Evolutionary conservation across 768 basidiomycete species (phyloP).

Genomic region (Xerocomellus dryophilus): DNA sequence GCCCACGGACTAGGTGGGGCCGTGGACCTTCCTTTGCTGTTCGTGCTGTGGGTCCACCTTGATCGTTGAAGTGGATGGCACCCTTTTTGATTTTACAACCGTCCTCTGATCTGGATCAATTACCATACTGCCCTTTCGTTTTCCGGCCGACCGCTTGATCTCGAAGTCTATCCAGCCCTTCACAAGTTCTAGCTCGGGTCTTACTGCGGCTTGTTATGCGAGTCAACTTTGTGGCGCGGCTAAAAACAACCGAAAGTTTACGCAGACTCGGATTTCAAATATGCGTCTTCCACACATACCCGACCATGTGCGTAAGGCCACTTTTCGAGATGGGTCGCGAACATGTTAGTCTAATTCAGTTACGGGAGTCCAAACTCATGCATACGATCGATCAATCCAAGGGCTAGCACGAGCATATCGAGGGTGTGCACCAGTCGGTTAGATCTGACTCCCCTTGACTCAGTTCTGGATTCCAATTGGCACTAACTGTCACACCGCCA

Average conservation of each 20-base stretch:
- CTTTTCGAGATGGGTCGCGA: background rate
- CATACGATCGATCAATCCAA: slow-evolving; percentile 11
- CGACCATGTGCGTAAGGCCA: background rate
- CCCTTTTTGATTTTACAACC: background rate
- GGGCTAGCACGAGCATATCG: background rate
- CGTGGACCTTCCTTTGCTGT: background rate
- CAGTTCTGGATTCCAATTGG: slow-evolving; percentile 3
- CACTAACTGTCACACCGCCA: background rate
- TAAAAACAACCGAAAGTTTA: background rate
- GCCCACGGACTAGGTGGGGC: background rate
- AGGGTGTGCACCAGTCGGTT: slow-evolving; percentile 8
- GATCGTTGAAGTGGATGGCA: background rate
- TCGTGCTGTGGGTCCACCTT: background rate
- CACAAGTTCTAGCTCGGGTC: background rate
- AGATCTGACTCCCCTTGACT: slow-evolving; percentile 5
- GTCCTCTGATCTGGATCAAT: background rate
- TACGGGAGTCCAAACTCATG: slow-evolving; percentile 1
- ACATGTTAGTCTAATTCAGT: background rate
- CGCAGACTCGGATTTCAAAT: slow-evolving; percentile 19
- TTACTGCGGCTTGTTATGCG: background rate
- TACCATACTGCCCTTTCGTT: background rate
- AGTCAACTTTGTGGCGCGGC: background rate
- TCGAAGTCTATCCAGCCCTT: background rate
- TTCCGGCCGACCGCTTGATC: background rate
- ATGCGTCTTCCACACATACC: background rate